Conservation (phyloP, 441 rosid species). For the Breynia disticha region DNA sequence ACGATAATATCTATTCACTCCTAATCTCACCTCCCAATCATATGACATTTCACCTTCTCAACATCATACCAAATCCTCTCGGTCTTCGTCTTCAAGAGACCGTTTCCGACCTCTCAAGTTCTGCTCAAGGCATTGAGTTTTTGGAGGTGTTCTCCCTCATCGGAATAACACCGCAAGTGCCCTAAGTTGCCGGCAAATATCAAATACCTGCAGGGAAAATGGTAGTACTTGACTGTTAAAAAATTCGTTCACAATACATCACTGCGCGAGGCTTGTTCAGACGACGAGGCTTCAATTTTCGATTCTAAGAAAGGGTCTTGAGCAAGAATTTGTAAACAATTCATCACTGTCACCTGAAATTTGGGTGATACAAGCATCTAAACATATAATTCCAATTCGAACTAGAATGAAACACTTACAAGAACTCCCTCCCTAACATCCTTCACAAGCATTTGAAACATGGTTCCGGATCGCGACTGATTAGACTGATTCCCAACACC, state of each 20-base stretch:
- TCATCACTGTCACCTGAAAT: too few species aligned
- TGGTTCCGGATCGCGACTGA: constrained; percentile 48
- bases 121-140: constrained; percentile 80
- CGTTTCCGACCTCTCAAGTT: constrained; percentile 81
- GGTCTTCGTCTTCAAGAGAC: constrained; percentile 90
- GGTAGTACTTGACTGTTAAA: background rate
- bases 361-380: too few species aligned
- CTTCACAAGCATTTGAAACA: constrained; percentile 92
- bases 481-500: constrained; percentile 42
- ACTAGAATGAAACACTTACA: constrained; percentile 33
- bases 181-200: constrained; percentile 78
- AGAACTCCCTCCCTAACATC: constrained; percentile 86
- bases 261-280: background rate
- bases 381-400: background rate
- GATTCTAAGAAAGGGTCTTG: background rate
- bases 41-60: too few species aligned
- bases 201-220: constrained; percentile 53
- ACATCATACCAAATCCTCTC: constrained; percentile 28
- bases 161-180: constrained; percentile 85
- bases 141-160: constrained; percentile 79
- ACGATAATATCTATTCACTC: too few species aligned
- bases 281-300: constrained; percentile 77
- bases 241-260: background rate
- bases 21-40: too few species aligned
- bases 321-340: too few species aligned